These are phyloP conservation scores for Aspergillus hortae DNA, from an alignment of 2,329 filamentous ascomycete species.

Conservation along the genomic window DNA sequence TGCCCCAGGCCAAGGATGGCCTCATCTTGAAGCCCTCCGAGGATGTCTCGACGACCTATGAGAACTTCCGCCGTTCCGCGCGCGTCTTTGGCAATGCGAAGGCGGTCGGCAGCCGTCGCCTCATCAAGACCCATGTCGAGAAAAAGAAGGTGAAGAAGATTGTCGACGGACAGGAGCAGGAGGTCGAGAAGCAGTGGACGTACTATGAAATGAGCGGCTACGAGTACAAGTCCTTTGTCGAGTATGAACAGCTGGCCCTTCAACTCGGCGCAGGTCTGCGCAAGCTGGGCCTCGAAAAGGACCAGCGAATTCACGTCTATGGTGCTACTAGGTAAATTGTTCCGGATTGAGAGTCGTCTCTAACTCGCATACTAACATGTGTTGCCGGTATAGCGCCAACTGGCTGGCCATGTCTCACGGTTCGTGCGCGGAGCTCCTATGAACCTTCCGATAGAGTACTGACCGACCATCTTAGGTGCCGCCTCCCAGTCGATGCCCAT, in stretches of 20 bases:
- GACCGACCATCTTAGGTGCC: slow-evolving; percentile 44
- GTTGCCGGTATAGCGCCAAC: slow-evolving; percentile 54
- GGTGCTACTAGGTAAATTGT: slow-evolving; percentile 68
- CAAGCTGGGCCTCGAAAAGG: slow-evolving; percentile 65
- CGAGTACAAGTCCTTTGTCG: slow-evolving; percentile 71
- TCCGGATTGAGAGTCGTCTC: neutral
- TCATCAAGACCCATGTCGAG: slow-evolving; percentile 76
- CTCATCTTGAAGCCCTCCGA: slow-evolving; percentile 64
- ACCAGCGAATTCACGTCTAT: slow-evolving; percentile 74
- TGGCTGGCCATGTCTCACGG: slow-evolving; percentile 82
- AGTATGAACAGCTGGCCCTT: slow-evolving; percentile 69
- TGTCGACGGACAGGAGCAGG: slow-evolving; percentile 71
- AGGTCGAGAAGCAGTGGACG: slow-evolving; percentile 88
- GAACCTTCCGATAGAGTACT: neutral
- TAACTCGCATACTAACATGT: slow-evolving; percentile 10
- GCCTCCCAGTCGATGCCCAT: slow-evolving; percentile 84
- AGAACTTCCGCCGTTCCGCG: slow-evolving; percentile 70
- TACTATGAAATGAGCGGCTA: slow-evolving; percentile 81
- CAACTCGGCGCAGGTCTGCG: slow-evolving; percentile 70
- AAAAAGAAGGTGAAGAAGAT: slow-evolving; percentile 87
- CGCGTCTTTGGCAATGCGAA: slow-evolving; percentile 59
- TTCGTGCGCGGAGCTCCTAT: slow-evolving; percentile 24
- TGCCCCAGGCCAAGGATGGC: slow-evolving; percentile 66
- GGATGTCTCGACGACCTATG: slow-evolving; percentile 72
- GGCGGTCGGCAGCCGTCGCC: slow-evolving; percentile 67